phyloP scores from a whole-genome alignment of 495 filamentous ascomycete species.

The Neurospora hispaniola region DNA sequence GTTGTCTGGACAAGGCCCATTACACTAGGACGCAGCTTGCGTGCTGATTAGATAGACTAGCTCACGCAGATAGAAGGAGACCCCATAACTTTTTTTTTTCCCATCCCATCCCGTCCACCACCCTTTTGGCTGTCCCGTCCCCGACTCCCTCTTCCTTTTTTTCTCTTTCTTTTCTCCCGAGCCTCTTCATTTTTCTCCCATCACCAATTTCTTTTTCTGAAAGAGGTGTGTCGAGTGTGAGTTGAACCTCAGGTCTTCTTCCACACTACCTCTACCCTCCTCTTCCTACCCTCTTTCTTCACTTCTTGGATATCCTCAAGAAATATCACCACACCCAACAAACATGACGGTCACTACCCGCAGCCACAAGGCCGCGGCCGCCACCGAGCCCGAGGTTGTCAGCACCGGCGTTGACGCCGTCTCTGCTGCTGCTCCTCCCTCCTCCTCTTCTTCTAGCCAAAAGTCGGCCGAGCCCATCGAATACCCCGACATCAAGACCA shows the following conservation, averaged over 20 bases:
- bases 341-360: neutral
- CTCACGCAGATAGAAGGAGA: neutral
- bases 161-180: neutral
- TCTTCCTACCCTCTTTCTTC: neutral
- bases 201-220: neutral
- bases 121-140: neutral
- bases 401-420: neutral
- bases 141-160: neutral
- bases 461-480: conserved; percentile 47
- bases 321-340: neutral
- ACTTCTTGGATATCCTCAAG: neutral
- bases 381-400: neutral
- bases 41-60: neutral
- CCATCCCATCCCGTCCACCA: neutral
- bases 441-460: conserved; percentile 10
- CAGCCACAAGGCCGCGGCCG: neutral
- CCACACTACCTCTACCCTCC: neutral
- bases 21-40: neutral
- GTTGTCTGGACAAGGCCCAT: neutral
- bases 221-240: neutral
- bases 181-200: neutral
- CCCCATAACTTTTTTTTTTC: neutral
- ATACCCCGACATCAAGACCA: conserved; percentile 64
- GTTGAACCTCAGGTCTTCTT: neutral
- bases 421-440: neutral